These are phyloP conservation scores for Pleurotus tuber-regium DNA, from an alignment of 768 basidiomycete species.

Conservation along the genomic window DNA sequence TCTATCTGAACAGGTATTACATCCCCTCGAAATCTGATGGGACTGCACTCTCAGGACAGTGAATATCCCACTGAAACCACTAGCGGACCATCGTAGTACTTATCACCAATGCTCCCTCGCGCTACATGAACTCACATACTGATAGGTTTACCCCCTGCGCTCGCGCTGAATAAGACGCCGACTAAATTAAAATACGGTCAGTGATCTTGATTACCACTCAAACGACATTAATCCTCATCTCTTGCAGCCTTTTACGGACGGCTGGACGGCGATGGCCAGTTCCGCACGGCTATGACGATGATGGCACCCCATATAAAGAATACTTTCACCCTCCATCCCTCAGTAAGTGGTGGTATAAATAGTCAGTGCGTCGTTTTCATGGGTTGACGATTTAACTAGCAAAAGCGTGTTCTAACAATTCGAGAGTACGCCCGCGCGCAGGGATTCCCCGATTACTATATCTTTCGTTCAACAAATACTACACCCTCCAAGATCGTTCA, in stretches of 20 bases:
- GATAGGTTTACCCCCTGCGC: not conserved
- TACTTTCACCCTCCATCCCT: slow-evolving; percentile 41
- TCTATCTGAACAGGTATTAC: too few relatives aligned
- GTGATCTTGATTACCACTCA: slow-evolving; percentile 11
- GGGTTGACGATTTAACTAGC: too few relatives aligned
- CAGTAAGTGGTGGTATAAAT: slow-evolving; percentile 25
- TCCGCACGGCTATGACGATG: slow-evolving; percentile 64
- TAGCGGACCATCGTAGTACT: slow-evolving; percentile 53
- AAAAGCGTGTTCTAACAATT: slow-evolving; percentile 68
- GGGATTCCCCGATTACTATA: slow-evolving; percentile 72
- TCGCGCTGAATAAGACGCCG: not conserved
- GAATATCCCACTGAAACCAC: slow-evolving; percentile 49
- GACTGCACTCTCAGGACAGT: slow-evolving; percentile 38
- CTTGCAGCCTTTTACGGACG: slow-evolving; percentile 56
- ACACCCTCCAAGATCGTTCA: slow-evolving; percentile 30
- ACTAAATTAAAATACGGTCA: slow-evolving; percentile 21
- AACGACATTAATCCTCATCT: slow-evolving; percentile 5
- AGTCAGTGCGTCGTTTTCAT: too few relatives aligned
- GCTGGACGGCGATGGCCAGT: slow-evolving; percentile 47
- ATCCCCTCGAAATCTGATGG: too few relatives aligned
- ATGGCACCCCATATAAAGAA: slow-evolving; percentile 50
- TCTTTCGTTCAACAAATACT: slow-evolving; percentile 51
- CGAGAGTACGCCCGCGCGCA: slow-evolving; percentile 72
- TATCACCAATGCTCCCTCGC: not conserved
- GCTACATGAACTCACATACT: slow-evolving; percentile 2